Evolutionary conservation across 2,329 filamentous ascomycete species (phyloP).

Genomic region (Alternaria longipes): DNA sequence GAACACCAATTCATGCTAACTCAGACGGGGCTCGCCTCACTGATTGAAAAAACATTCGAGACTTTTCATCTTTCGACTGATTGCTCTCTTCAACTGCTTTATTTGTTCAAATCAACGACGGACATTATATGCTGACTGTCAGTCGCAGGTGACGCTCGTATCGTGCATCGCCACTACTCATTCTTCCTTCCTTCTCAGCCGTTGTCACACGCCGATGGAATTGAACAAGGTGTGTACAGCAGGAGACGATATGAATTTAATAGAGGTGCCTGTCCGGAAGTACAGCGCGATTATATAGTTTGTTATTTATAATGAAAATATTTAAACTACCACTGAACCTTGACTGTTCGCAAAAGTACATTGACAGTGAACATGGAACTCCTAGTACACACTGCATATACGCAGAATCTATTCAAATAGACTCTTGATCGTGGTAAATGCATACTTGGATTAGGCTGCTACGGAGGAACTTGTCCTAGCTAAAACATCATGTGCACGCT

Average conservation of each 20-base stretch:
- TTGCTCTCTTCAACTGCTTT: constrained; percentile 14
- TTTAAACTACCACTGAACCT: background rate
- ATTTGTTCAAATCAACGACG: background rate
- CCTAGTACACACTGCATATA: background rate
- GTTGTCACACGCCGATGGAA: background rate
- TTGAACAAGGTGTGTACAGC: background rate
- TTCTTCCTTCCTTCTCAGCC: background rate
- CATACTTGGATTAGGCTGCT: too few species aligned
- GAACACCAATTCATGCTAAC: constrained; percentile 52
- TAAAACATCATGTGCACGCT: too few species aligned
- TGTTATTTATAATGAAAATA: background rate
- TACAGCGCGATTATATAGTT: background rate
- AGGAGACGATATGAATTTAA: background rate
- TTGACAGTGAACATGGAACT: background rate
- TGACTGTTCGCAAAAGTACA: background rate
- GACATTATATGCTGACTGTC: constrained; percentile 16
- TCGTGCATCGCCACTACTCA: background rate
- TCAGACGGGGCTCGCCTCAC: constrained; percentile 45
- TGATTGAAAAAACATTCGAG: constrained; percentile 48
- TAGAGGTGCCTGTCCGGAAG: background rate
- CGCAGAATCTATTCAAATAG: too few species aligned
- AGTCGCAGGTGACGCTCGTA: background rate
- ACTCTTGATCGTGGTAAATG: too few species aligned
- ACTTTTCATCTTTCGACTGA: constrained; percentile 55
- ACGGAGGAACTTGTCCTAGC: too few species aligned